Percentiles rank a stretch among this genome's conserved stretches.
phyloP scores from a whole-genome alignment of 2,329 filamentous ascomycete genomes.

The Fonsecaea monophora region DNA sequence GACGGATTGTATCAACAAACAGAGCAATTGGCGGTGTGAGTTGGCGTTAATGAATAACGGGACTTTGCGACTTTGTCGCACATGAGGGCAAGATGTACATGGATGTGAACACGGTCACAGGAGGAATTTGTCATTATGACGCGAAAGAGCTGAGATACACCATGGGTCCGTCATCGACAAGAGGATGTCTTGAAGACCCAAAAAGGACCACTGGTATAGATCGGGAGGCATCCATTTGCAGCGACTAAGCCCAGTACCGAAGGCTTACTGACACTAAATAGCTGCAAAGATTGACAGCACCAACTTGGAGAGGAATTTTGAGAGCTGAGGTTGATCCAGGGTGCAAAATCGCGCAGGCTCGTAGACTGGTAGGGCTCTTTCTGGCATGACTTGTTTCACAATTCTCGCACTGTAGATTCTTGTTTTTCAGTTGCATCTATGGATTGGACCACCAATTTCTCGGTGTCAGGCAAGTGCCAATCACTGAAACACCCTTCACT shows the following conservation, averaged over 20 bases:
- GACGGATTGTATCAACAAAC: slow-evolving; percentile 12
- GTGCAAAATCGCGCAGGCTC: neutral
- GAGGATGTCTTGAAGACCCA: neutral
- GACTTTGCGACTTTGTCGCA: slow-evolving; percentile 9
- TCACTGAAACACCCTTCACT: slow-evolving; percentile 12
- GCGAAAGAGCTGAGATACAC: slow-evolving; percentile 23
- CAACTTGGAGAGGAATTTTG: neutral
- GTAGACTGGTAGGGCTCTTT: neutral
- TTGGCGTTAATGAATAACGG: slow-evolving; percentile 11
- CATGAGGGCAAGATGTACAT: slow-evolving; percentile 20
- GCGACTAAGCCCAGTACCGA: neutral
- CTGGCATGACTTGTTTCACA: neutral
- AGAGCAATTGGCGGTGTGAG: slow-evolving; percentile 20
- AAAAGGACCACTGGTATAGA: neutral
- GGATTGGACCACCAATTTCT: neutral
- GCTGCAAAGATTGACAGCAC: neutral
- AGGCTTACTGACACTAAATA: neutral
- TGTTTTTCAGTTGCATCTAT: neutral
- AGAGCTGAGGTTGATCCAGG: neutral
- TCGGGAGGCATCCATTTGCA: neutral
- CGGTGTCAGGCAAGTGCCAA: slow-evolving; percentile 7
- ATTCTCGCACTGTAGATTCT: neutral
- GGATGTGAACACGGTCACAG: slow-evolving; percentile 13
- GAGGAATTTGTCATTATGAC: slow-evolving; percentile 23
- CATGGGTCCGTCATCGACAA: slow-evolving; percentile 3